phyloP scores from a whole-genome alignment of 1,139 yeast species.

The Wickerhamomyces sp. region DNA sequence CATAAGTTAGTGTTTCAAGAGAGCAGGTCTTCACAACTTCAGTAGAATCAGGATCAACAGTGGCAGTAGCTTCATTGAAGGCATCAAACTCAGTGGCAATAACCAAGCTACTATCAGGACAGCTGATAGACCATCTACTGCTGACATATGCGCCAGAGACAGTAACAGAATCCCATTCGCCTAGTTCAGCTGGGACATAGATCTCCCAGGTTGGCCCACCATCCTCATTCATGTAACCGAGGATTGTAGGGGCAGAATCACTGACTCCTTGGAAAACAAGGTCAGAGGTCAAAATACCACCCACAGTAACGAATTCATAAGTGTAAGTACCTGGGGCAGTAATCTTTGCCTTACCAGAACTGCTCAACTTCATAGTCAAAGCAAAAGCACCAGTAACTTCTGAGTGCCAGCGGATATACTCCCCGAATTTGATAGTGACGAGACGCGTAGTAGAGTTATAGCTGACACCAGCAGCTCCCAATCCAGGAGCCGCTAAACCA shows the following conservation, averaged over 20 bases:
- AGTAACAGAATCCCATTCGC: slow-evolving; percentile 6
- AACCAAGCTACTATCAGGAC: slow-evolving; percentile 1
- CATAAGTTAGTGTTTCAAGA: neutral
- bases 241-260: neutral
- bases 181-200: slow-evolving; percentile 5
- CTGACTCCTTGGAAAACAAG: slow-evolving; percentile 2
- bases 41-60: neutral
- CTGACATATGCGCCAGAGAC: neutral
- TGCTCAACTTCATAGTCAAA: neutral
- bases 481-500: neutral
- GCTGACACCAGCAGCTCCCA: neutral
- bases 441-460: neutral
- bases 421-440: neutral
- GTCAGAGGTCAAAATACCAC: slow-evolving; percentile 1
- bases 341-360: neutral
- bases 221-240: slow-evolving; percentile 5
- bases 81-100: slow-evolving; percentile 2
- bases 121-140: slow-evolving; percentile 1
- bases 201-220: slow-evolving; percentile 1
- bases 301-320: neutral
- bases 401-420: neutral
- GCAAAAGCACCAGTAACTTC: neutral
- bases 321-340: neutral
- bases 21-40: neutral
- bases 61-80: neutral